Evolutionary conservation across 139 green algal species (phyloP), one percentile per base, ranked within the genome.

Genomic region (Chlamydomonas eustigma): DNA sequence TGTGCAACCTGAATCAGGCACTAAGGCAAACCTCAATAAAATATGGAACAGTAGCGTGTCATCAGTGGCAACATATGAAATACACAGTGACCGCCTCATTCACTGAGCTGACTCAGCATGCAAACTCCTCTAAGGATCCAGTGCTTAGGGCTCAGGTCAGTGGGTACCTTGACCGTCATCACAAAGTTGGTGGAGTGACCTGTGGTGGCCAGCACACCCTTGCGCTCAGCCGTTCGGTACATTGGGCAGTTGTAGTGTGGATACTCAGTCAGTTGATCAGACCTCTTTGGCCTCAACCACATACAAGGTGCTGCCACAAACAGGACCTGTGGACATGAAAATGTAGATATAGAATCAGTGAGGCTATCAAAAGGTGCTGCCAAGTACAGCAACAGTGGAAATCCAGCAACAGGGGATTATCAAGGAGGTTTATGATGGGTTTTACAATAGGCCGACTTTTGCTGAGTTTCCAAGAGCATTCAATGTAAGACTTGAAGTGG

Each of bases 111-210:
- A 22, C 73, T 90, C 18, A 94, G 78, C 79, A 94, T 64, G 52
- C 89, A 90, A 22, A 92, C 88, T 22, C 91, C 91, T 0, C 87
- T 76, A 84, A 90, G 87, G 37, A 89, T 90, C 90, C 90, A 95
- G 73, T 94, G 86, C 35, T 71, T 73, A 39, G 84, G 34, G 6
- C 75, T 70, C 80, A 84, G 51, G 31, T 82, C 71, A 4, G 74
- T 88, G 1, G 90, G 91, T 73, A 94, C 51, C 75, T 81, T 81
- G 25, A 92, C 79, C 67, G 88, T 88, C 85, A 92, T 91, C 4
- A 96, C 91, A 72, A 93, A 96, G 71, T 96, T 96, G 35, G 91
- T 94, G 32, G 80, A 90, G 84, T 95, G 91, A 2, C 91, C 91
- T 1, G 91, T 95, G 1, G 91, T 95, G 2, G 89, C 86, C 70